Base-by-base conservation (phyloP, 331 rosid genomes). In the Acacia pycnantha region DNA sequence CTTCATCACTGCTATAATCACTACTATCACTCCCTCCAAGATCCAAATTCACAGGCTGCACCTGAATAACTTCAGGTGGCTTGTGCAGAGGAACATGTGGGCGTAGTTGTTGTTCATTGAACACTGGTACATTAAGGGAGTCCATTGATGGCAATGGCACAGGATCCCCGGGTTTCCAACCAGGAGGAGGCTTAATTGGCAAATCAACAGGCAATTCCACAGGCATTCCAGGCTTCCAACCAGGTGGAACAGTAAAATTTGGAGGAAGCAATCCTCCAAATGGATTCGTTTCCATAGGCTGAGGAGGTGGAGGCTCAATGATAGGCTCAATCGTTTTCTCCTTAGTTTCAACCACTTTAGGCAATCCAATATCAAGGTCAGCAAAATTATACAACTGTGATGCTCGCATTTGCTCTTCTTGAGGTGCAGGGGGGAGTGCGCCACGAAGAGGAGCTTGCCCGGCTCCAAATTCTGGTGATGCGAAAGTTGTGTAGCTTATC, bases 151-250 rank as follows among this genome's bases (percentile, higher is more conserved):
- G 97, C 88, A 95, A 83, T 22, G 94, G 91, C 82, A 94, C 97
- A 13, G 97, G 97, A 81, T 95, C 98, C 84, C 98, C 98, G 0
- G 94, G 92, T 88, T 95, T 93, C 98, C 98, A 95, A 56, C 97
- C 98, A 48, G 97, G 98, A 1, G 98, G 98, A 41, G 97, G 97
- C 87, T 50, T 86, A 74, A 91, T 73, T 61, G 98, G 97, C 29
- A 93, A 1, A 79, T 90, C 91, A 6, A 72, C 79, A 33, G 98
- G 97, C 79, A 95, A 88, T 47, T 90, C 89, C 82, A 94, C 95
- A 37, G 97, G 97, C 97, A 93, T 93, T 62, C 97, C 97, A 11
- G 97, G 98, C 81, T 93, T 94, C 98, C 98, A 94, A 8, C 97
- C 98, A 40, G 95, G 85, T 9, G 98, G 98, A 47, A 94, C 85